These are phyloP conservation scores for Lobulomyces angularis DNA, from an alignment of 192 early-diverging fungal species.

Conservation along the genomic window DNA sequence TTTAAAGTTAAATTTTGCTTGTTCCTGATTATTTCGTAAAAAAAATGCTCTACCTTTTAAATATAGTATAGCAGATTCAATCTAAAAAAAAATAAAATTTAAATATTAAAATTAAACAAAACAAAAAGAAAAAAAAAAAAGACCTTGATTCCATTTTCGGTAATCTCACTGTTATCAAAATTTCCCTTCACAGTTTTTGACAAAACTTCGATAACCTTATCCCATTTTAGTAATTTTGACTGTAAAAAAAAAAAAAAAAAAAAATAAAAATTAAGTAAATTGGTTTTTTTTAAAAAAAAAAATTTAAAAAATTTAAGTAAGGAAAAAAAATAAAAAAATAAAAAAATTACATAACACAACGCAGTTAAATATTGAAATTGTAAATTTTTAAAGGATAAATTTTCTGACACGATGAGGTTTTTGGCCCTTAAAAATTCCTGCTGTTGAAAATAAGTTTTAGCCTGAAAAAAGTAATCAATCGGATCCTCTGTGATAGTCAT, in stretches of 20 bases:
- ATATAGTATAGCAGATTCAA: conserved; percentile 51
- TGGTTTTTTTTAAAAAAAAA: conserved; percentile 1
- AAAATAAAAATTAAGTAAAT: too few relatives aligned
- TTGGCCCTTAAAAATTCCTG: background rate
- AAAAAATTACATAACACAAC: conserved; percentile 3
- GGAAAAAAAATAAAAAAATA: background rate
- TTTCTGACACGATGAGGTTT: conserved; percentile 6
- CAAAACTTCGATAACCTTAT: too few relatives aligned
- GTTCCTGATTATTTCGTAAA: conserved; percentile 27
- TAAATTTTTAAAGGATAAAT: conserved; percentile 1
- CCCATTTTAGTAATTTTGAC: conserved; percentile 45
- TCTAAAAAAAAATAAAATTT: conserved; percentile 15
- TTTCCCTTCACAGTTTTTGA: too few relatives aligned
- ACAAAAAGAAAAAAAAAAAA: background rate
- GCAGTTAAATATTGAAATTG: background rate
- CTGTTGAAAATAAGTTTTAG: background rate
- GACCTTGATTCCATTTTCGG: conserved; percentile 36
- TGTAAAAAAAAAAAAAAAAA: too few relatives aligned
- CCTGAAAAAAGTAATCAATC: background rate
- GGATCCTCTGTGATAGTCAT: conserved; percentile 31
- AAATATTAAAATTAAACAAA: conserved; percentile 3
- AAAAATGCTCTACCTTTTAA: conserved; percentile 42
- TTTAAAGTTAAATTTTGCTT: conserved; percentile 47
- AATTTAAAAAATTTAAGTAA: conserved; percentile 1
- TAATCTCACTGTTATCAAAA: conserved; percentile 13